Conservation (phyloP, 352 stramenopile genomes). For the Peronospora destructor region DNA sequence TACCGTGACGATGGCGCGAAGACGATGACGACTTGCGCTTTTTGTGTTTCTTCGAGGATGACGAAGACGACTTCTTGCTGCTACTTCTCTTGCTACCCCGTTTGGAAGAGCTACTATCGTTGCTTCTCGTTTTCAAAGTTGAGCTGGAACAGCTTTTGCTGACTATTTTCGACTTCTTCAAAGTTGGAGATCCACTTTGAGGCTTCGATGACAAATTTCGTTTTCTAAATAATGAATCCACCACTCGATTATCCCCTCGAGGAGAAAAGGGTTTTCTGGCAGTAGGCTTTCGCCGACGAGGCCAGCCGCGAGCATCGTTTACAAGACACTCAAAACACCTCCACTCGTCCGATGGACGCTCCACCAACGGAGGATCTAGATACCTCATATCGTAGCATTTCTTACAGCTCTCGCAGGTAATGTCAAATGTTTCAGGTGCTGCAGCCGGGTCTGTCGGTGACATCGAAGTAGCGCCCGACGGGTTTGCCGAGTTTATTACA, state of each 20-base stretch:
- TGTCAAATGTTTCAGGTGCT: constrained; percentile 55
- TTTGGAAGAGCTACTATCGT: constrained; percentile 37
- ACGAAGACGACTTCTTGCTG: constrained; percentile 54
- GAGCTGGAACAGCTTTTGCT: constrained; percentile 34
- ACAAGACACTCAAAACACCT: constrained; percentile 85
- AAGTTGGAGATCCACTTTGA: constrained; percentile 33
- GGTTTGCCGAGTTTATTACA: not conserved
- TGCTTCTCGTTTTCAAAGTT: constrained; percentile 46
- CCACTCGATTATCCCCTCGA: constrained; percentile 4
- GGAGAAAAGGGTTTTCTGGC: constrained; percentile 27
- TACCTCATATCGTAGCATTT: constrained; percentile 83
- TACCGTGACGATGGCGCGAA: constrained; percentile 47
- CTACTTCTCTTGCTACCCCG: constrained; percentile 42
- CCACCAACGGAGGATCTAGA: constrained; percentile 68
- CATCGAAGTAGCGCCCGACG: constrained; percentile 7
- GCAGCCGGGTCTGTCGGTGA: constrained; percentile 26
- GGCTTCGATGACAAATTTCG: constrained; percentile 38
- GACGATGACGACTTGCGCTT: constrained; percentile 65
- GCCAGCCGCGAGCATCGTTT: constrained; percentile 80
- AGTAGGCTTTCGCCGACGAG: constrained; percentile 40
- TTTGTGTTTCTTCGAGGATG: constrained; percentile 58
- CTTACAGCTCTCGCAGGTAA: constrained; percentile 70
- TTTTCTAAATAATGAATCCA: constrained; percentile 27
- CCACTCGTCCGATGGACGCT: constrained; percentile 72
- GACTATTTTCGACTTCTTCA: constrained; percentile 37